Percentiles rank a stretch among this genome's conserved stretches.
Conservation (phyloP, 2,329 filamentous ascomycete species). For the Knufia petricola region DNA sequence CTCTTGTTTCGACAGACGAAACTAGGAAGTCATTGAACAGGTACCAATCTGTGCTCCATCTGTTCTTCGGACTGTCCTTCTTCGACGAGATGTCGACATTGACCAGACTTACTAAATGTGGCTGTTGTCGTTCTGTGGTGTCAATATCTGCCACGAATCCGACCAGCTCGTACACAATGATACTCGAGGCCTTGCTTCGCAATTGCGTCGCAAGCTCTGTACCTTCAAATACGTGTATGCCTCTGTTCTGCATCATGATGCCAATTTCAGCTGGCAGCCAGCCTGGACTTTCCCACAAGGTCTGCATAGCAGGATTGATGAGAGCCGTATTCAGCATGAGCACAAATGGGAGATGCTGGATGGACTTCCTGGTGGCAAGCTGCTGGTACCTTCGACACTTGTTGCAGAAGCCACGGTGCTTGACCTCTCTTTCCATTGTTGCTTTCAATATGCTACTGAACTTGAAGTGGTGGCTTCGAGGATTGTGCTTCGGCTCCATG, state of each 20-base stretch:
- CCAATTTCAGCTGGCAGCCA: conserved; percentile 94
- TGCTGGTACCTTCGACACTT: conserved; percentile 85
- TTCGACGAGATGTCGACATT: conserved; percentile 56
- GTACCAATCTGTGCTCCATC: conserved; percentile 58
- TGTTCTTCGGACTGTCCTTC: conserved; percentile 54
- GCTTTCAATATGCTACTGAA: conserved; percentile 91
- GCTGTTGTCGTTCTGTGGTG: conserved; percentile 71
- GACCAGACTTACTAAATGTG: conserved; percentile 83
- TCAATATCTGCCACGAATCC: conserved; percentile 87
- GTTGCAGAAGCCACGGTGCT: conserved; percentile 86
- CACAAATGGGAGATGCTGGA: conserved; percentile 73
- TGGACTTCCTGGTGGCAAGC: conserved; percentile 72
- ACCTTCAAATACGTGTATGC: conserved; percentile 90
- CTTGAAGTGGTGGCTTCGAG: conserved; percentile 41
- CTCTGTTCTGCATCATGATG: conserved; percentile 79
- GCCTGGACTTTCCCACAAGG: conserved; percentile 73
- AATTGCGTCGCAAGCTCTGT: conserved; percentile 75
- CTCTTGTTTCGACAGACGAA: conserved; percentile 64
- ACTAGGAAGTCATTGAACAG: conserved; percentile 97
- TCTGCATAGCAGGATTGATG: conserved; percentile 58
- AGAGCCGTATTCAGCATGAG: conserved; percentile 76
- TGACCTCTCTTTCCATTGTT: conserved; percentile 81
- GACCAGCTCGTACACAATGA: conserved; percentile 83
- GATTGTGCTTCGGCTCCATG: conserved; percentile 42
- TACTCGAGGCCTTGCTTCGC: conserved; percentile 66